phyloP scores from a whole-genome alignment of 345 rosid species.

The Arabis alpina region DNA sequence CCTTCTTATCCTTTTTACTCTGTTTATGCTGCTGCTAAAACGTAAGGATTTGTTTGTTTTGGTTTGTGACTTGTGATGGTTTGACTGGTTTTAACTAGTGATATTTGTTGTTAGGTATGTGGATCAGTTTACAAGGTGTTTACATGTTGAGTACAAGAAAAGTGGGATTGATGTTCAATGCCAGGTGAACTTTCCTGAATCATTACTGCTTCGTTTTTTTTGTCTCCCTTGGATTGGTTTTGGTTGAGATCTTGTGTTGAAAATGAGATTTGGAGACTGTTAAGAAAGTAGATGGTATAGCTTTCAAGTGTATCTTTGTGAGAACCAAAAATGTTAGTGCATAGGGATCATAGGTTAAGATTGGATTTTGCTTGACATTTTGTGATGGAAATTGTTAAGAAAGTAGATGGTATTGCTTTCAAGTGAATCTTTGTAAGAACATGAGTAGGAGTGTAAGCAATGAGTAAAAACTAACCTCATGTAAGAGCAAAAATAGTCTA shows the following conservation, averaged over 20 bases:
- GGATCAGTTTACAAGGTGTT: conserved; percentile 91
- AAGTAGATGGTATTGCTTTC: background rate
- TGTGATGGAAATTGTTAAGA: background rate
- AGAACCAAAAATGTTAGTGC: background rate
- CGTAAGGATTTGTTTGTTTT: conserved; percentile 54
- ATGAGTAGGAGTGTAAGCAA: background rate
- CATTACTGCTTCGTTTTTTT: conserved; percentile 10
- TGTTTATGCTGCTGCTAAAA: conserved; percentile 88
- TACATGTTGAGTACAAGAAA: conserved; percentile 89
- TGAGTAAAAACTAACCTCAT: background rate
- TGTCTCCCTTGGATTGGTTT: background rate
- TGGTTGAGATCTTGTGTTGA: background rate
- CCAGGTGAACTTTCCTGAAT: conserved; percentile 54
- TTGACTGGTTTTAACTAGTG: conserved; percentile 5
- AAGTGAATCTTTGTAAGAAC: background rate
- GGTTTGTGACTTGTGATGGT: background rate
- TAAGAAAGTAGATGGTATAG: background rate
- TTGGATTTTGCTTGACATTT: background rate
- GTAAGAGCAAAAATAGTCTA: background rate
- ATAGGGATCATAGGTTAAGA: background rate
- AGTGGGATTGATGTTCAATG: conserved; percentile 79
- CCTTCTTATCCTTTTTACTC: conserved; percentile 98
- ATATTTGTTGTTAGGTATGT: conserved; percentile 58
- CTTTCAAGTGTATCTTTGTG: background rate
- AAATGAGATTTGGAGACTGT: background rate